These are phyloP conservation scores for Moricandia moricandioides DNA, from an alignment of 345 rosid genomes.

Conservation along the genomic window DNA sequence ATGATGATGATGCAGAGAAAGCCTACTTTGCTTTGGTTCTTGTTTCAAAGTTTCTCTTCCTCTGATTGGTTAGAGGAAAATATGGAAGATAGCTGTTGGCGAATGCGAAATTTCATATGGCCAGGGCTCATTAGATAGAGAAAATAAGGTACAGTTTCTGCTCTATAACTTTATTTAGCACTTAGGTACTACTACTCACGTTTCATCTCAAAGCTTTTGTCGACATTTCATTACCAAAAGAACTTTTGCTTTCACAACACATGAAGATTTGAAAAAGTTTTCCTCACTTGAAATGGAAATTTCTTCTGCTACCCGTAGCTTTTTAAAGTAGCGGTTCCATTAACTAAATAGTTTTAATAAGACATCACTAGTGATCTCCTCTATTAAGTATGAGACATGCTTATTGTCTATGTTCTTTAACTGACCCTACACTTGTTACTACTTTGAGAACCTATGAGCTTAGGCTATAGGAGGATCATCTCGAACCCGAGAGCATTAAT, in stretches of 20 bases:
- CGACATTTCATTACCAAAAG: slow-evolving; percentile 20
- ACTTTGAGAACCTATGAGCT: slow-evolving; percentile 17
- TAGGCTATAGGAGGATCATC: not conserved
- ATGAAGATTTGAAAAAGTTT: slow-evolving; percentile 28
- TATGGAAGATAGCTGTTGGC: slow-evolving; percentile 15
- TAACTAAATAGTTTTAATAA: slow-evolving; percentile 20
- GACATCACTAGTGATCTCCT: slow-evolving; percentile 22
- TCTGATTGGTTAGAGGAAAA: slow-evolving; percentile 30
- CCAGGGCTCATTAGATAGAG: slow-evolving; percentile 6
- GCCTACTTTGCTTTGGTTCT: slow-evolving; percentile 18
- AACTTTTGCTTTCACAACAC: slow-evolving; percentile 14
- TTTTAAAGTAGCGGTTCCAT: slow-evolving; percentile 25
- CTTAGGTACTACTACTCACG: slow-evolving; percentile 10
- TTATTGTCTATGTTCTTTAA: slow-evolving; percentile 22
- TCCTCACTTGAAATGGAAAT: slow-evolving; percentile 31
- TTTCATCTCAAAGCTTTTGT: slow-evolving; percentile 20
- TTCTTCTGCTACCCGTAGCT: slow-evolving; percentile 34
- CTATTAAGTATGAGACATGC: slow-evolving; percentile 24
- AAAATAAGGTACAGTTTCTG: slow-evolving; percentile 33
- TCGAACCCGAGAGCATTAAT: slow-evolving; percentile 21
- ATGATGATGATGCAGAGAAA: slow-evolving; percentile 34
- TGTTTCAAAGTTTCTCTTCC: slow-evolving; percentile 30
- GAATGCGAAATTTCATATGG: slow-evolving; percentile 25
- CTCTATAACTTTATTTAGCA: slow-evolving; percentile 22
- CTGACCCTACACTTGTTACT: slow-evolving; percentile 34